These are phyloP conservation scores for Fonsecaea nubica DNA, from an alignment of 2,329 filamentous ascomycete species.

Conservation along the genomic window DNA sequence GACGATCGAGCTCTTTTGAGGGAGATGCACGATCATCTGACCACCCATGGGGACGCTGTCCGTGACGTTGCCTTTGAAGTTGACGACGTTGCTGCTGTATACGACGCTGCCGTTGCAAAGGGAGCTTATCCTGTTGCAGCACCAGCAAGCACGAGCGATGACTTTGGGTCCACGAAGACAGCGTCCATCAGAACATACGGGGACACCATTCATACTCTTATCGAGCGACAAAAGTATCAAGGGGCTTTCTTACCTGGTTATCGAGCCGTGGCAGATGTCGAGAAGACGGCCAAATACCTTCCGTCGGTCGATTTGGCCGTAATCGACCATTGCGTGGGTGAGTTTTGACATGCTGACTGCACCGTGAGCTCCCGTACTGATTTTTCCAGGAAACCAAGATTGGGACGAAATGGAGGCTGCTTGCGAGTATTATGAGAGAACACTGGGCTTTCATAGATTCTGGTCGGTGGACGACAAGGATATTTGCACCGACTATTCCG, in stretches of 20 bases:
- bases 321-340: constrained; percentile 93
- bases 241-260: constrained; percentile 87
- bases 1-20: constrained; percentile 70
- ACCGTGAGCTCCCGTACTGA: constrained; percentile 2
- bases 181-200: constrained; percentile 91
- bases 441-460: constrained; percentile 93
- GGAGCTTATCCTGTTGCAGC: constrained; percentile 49
- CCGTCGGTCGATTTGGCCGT: constrained; percentile 71
- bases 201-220: constrained; percentile 91
- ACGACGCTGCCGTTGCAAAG: constrained; percentile 69
- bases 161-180: constrained; percentile 70
- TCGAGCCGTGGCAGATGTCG: constrained; percentile 57
- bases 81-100: constrained; percentile 83
- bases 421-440: constrained; percentile 80
- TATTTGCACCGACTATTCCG: constrained; percentile 91
- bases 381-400: constrained; percentile 71
- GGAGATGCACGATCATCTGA: constrained; percentile 82
- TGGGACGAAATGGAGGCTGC: constrained; percentile 83
- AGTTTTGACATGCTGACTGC: neutral
- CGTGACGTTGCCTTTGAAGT: constrained; percentile 97
- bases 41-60: constrained; percentile 88
- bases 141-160: constrained; percentile 66
- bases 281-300: constrained; percentile 58
- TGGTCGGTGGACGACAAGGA: constrained; percentile 95
- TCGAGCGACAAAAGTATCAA: constrained; percentile 72